These are phyloP conservation scores for Globisporangium carolinianum DNA, from an alignment of 352 stramenopile species.

Conservation along the genomic window DNA sequence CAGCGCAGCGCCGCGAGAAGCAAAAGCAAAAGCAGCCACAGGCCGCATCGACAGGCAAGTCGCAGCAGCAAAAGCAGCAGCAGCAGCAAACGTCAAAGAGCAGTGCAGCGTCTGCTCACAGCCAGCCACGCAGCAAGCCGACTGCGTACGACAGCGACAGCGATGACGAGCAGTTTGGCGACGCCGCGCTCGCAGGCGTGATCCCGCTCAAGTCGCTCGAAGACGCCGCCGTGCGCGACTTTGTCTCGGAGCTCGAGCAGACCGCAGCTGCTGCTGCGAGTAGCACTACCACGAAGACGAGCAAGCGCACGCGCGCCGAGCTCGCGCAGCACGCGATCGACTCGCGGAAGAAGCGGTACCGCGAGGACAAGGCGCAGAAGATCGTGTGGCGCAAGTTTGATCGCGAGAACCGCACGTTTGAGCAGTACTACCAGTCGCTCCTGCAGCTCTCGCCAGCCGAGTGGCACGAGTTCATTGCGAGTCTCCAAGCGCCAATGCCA, in stretches of 20 bases:
- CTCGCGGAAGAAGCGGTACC: slow-evolving; percentile 49
- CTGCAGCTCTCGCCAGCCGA: slow-evolving; percentile 57
- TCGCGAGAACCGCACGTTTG: slow-evolving; percentile 73
- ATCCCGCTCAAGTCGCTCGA: slow-evolving; percentile 71
- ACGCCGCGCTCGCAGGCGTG: slow-evolving; percentile 18
- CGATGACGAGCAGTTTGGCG: slow-evolving; percentile 16
- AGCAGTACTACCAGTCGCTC: slow-evolving; percentile 79
- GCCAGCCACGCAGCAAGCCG: not conserved
- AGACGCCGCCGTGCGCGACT: slow-evolving; percentile 51
- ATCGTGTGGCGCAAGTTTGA: slow-evolving; percentile 87
- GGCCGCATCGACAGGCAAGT: not conserved
- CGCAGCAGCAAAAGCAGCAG: slow-evolving; percentile 1
- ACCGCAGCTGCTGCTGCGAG: slow-evolving; percentile 17
- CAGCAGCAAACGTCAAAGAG: slow-evolving; percentile 1
- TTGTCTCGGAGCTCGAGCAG: slow-evolving; percentile 37
- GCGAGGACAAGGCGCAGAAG: slow-evolving; percentile 70
- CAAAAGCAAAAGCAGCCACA: slow-evolving; percentile 19
- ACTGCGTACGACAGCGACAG: slow-evolving; percentile 30
- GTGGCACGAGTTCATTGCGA: slow-evolving; percentile 77
- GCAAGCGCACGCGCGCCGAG: slow-evolving; percentile 49
- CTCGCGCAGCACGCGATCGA: slow-evolving; percentile 46
- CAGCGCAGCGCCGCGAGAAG: slow-evolving; percentile 37
- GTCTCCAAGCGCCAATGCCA: slow-evolving; percentile 65
- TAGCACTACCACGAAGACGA: slow-evolving; percentile 16
- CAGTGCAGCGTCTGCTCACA: not conserved